Percentiles rank a stretch among this genome's conserved stretches.
These are phyloP conservation scores for Mallotus repandus DNA, from an alignment of 441 rosid species.

Conservation along the genomic window DNA sequence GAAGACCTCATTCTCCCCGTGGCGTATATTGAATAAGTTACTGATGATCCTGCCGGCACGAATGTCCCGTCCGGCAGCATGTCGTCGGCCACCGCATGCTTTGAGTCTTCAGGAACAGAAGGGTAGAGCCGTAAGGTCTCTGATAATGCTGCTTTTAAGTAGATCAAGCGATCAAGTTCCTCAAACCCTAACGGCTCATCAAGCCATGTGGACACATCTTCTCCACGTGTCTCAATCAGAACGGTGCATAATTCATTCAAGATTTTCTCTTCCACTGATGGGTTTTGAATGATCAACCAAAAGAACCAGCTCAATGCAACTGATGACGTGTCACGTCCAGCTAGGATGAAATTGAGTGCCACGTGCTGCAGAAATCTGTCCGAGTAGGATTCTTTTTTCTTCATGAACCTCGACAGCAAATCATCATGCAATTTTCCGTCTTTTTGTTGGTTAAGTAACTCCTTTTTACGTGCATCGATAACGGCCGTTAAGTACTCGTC, in stretches of 20 bases:
- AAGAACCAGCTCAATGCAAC: slow-evolving; percentile 96
- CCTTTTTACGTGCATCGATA: slow-evolving; percentile 68
- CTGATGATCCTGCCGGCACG: slow-evolving; percentile 92
- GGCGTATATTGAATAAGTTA: slow-evolving; percentile 89
- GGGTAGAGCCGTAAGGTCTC: slow-evolving; percentile 91
- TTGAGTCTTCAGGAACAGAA: slow-evolving; percentile 93
- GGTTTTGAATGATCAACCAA: slow-evolving; percentile 64
- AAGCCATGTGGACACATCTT: slow-evolving; percentile 53
- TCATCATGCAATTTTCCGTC: slow-evolving; percentile 66
- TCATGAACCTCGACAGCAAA: slow-evolving; percentile 81
- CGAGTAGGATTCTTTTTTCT: slow-evolving; percentile 78
- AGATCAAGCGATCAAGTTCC: slow-evolving; percentile 68
- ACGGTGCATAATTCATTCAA: slow-evolving; percentile 56
- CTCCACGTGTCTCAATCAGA: slow-evolving; percentile 67
- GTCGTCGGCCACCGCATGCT: slow-evolving; percentile 77
- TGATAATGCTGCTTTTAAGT: slow-evolving; percentile 82
- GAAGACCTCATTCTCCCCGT: slow-evolving; percentile 83
- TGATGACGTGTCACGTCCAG: slow-evolving; percentile 97
- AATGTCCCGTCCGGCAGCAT: slow-evolving; percentile 87
- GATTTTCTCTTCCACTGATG: slow-evolving; percentile 67
- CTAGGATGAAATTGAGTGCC: slow-evolving; percentile 92
- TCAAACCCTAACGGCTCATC: slow-evolving; percentile 74
- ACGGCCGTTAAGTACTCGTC: slow-evolving; percentile 66
- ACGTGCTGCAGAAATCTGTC: slow-evolving; percentile 79
- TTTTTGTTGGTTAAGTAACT: slow-evolving; percentile 48